Evolutionary conservation across 2,329 filamentous ascomycete genomes (phyloP).

Genomic region (Gnomoniopsis sp.): DNA sequence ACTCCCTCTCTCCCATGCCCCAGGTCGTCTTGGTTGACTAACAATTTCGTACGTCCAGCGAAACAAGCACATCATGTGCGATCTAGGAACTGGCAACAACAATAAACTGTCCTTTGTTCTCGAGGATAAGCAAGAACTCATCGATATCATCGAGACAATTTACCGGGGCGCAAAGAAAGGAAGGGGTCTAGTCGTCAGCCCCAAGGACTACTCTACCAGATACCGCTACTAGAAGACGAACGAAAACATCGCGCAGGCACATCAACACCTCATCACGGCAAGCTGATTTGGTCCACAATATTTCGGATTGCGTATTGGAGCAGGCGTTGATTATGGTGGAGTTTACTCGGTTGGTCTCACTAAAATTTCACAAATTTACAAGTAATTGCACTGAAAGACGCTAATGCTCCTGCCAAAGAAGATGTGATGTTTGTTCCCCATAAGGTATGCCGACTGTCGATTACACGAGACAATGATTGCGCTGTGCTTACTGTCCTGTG

Average conservation of each 20-base stretch:
- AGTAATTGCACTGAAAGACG: slow-evolving; percentile 22
- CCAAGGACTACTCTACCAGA: slow-evolving; percentile 73
- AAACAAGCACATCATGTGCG: slow-evolving; percentile 99
- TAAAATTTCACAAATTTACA: slow-evolving; percentile 19
- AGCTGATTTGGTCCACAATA: neutral
- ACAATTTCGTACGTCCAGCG: slow-evolving; percentile 34
- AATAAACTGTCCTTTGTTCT: slow-evolving; percentile 97
- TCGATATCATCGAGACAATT: slow-evolving; percentile 97
- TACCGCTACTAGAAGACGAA: slow-evolving; percentile 57
- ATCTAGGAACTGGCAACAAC: slow-evolving; percentile 97
- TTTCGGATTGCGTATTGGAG: neutral
- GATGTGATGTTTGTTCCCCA: slow-evolving; percentile 12
- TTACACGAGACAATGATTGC: neutral
- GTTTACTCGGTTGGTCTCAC: slow-evolving; percentile 36
- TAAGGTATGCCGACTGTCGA: slow-evolving; percentile 20
- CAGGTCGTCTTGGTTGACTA: neutral
- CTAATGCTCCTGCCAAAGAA: slow-evolving; percentile 25
- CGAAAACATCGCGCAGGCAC: neutral
- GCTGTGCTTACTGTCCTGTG: neutral
- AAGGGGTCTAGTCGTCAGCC: slow-evolving; percentile 90
- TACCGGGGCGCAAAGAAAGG: slow-evolving; percentile 99
- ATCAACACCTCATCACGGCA: neutral
- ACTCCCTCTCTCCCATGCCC: neutral
- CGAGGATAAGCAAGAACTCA: slow-evolving; percentile 97
- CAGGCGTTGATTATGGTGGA: neutral